phyloP scores from a whole-genome alignment of 2,329 filamentous ascomycete genomes.

The Stenocarpella maydis region DNA sequence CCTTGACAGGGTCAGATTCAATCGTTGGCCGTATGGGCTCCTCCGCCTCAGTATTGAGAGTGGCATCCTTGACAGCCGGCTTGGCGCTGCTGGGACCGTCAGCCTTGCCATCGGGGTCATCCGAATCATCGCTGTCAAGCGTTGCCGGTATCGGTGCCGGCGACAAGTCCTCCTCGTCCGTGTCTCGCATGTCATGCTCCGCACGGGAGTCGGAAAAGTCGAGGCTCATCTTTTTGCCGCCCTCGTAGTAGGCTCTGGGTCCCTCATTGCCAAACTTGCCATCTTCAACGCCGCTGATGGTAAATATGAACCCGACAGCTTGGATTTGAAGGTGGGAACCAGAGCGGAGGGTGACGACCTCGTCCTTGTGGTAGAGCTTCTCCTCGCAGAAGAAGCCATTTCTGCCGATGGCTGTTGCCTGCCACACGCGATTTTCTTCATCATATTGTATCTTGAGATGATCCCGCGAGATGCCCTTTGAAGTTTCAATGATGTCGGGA shows the following conservation, averaged over 20 bases:
- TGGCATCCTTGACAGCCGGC: conserved; percentile 41
- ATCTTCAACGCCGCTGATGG: conserved; percentile 69
- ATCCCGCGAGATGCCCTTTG: conserved; percentile 76
- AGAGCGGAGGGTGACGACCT: conserved; percentile 66
- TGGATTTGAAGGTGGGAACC: conserved; percentile 77
- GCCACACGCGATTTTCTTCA: conserved; percentile 67
- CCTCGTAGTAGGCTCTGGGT: conserved; percentile 60
- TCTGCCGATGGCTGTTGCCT: conserved; percentile 66
- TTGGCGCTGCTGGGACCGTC: conserved; percentile 9
- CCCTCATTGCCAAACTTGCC: conserved; percentile 67
- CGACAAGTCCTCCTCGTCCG: conserved; percentile 51
- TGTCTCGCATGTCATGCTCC: conserved; percentile 61
- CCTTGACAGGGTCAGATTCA: conserved; percentile 42
- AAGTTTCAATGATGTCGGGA: conserved; percentile 66
- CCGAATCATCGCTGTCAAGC: conserved; percentile 38
- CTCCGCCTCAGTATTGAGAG: conserved; percentile 41
- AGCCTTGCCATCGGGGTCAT: conserved; percentile 41
- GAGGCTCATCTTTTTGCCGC: conserved; percentile 76
- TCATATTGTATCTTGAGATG: conserved; percentile 80
- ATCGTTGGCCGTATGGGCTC: conserved; percentile 44
- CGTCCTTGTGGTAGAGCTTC: conserved; percentile 59
- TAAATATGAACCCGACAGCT: conserved; percentile 72
- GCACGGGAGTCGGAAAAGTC: conserved; percentile 72
- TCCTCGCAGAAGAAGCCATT: conserved; percentile 77
- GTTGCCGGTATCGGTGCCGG: conserved; percentile 43